Base-by-base conservation (phyloP, 1,284 basidiomycete species). In the Pisolithus thermaeus region DNA sequence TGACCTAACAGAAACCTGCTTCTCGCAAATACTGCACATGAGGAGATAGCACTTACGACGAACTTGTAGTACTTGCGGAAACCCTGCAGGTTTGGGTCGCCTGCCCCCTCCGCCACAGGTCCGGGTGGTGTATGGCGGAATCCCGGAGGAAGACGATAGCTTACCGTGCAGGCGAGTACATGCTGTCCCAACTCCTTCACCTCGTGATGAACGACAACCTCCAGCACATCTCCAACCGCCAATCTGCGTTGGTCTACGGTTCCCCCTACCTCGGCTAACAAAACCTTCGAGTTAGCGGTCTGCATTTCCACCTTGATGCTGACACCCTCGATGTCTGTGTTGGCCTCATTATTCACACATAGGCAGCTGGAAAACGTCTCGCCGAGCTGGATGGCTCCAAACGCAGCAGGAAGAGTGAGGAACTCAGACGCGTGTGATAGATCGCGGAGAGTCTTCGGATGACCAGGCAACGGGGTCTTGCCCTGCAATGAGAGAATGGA, bases 1-100 rank as follows among this genome's bases (percentile, higher is more conserved):
- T 87, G 9, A 91, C 89, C 90, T 92, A 58, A 22, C 3, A 22
- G 36, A 41, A 51, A 18, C 32, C 32, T 27, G 25, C 25, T 27
- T 27, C 25, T 27, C 14, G 4, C 42, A 27, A 12, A 43, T 43
- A 12, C 20, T 7, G 35, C 23, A 18, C 35, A 3, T 23, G 38
- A 2, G 16, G 3, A 51, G 18, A 39, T 44, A n/a, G 30, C 35
- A 78, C 87, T 66, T 63, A 92, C 91, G 38, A 79, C 81, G 66
- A 93, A 94, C 67, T 92, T 93, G 72, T 92, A 90, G 70, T 90
- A 93, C 63, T 92, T 90, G 54, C 87, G 79, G 64, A 93, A 90
- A 32, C 82, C 84, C 62, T 87, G 81, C 30, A 86, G 56, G 28
- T 63, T 70, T 3, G 82, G 77, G 61, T 87, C 83, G n/a, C 72